Evolutionary conservation across 192 early-diverging fungal genomes (phyloP).

Genomic region (Podila epicladia): DNA sequence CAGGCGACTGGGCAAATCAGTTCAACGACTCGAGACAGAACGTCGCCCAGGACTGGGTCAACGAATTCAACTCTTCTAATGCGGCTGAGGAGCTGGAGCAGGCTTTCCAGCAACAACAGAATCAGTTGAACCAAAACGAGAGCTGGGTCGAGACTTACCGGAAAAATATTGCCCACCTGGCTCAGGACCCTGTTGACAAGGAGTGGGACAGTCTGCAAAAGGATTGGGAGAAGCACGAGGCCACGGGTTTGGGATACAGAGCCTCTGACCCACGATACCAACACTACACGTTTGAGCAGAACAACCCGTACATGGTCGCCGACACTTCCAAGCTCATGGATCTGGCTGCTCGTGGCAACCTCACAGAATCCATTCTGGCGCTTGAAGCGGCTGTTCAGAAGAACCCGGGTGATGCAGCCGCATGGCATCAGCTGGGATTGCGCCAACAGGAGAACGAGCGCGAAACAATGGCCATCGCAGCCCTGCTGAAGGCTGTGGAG

Average conservation of each 20-base stretch:
- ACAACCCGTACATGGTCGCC: constrained; percentile 76
- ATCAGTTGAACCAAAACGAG: constrained; percentile 61
- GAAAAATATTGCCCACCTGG: constrained; percentile 74
- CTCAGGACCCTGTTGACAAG: constrained; percentile 64
- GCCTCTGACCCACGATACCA: constrained; percentile 67
- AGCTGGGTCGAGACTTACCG: constrained; percentile 77
- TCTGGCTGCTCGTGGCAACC: constrained; percentile 61
- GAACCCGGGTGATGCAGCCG: constrained; percentile 76
- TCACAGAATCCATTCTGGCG: constrained; percentile 90
- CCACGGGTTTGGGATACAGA: constrained; percentile 56
- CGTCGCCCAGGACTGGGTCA: constrained; percentile 40
- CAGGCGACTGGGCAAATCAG: constrained; percentile 52
- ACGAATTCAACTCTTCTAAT: constrained; percentile 61
- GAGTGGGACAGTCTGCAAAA: constrained; percentile 81
- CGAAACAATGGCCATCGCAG: constrained; percentile 90
- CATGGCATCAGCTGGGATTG: constrained; percentile 90
- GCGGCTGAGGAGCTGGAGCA: constrained; percentile 48
- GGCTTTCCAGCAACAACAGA: constrained; percentile 64
- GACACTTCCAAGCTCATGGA: constrained; percentile 62
- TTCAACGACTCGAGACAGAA: constrained; percentile 40
- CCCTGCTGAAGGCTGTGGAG: constrained; percentile 81
- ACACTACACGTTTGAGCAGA: constrained; percentile 78
- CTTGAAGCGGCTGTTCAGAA: constrained; percentile 90
- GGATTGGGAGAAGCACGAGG: constrained; percentile 68
- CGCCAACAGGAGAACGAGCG: constrained; percentile 98